phyloP scores from a whole-genome alignment of 305 asterid genomes.

The Rubia balearica region DNA sequence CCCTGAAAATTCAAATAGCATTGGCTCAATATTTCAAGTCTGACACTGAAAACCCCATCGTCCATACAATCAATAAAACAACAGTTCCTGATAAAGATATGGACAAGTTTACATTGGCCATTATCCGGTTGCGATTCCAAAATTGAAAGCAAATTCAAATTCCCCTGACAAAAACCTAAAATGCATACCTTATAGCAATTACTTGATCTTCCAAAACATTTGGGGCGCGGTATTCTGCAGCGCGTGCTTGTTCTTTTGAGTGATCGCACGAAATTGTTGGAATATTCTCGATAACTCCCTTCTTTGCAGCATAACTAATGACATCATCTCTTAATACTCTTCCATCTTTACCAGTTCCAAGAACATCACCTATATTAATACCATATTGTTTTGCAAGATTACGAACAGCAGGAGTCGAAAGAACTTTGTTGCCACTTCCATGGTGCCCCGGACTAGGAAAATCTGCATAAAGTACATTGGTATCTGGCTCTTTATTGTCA shows the following conservation, averaged over 20 bases:
- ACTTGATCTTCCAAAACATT: conserved; percentile 48
- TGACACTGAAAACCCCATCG: conserved; percentile 1
- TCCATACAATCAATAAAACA: not conserved
- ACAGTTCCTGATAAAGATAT: conserved; percentile 2
- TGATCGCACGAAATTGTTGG: conserved; percentile 21
- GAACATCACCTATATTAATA: conserved; percentile 53
- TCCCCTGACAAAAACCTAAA: not conserved
- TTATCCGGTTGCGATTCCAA: not conserved
- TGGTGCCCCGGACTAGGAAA: conserved; percentile 27
- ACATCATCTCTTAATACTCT: conserved; percentile 72
- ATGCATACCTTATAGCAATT: conserved; percentile 55
- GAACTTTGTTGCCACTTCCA: conserved; percentile 39
- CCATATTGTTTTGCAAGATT: conserved; percentile 63
- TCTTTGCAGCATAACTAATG: conserved; percentile 39
- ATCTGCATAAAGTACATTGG: conserved; percentile 26
- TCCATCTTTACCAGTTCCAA: conserved; percentile 70
- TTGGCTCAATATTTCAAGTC: not conserved
- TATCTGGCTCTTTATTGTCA: conserved; percentile 28
- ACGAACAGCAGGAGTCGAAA: conserved; percentile 80
- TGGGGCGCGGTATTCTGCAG: conserved; percentile 21
- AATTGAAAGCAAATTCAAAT: not conserved
- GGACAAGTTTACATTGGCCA: not conserved
- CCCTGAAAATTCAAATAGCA: conserved; percentile 41
- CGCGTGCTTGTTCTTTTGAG: conserved; percentile 24
- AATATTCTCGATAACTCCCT: conserved; percentile 38